phyloP scores from a whole-genome alignment of 2,329 filamentous ascomycete genomes.

The Fusarium vanettenii region DNA sequence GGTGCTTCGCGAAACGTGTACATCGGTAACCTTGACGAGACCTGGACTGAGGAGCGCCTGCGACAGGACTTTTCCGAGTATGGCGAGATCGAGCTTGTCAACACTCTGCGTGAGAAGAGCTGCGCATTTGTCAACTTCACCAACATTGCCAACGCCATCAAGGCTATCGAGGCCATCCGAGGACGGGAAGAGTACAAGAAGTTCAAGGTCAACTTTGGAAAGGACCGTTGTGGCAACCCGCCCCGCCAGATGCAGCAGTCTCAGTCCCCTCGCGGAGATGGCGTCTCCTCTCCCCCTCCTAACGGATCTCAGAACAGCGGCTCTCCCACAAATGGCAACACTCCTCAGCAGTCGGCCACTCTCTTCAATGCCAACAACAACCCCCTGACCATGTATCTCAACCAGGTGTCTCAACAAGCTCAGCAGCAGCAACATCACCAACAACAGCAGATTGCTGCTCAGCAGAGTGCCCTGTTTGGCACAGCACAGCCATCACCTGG shows the following conservation, averaged over 20 bases:
- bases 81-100: conserved; percentile 97
- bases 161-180: conserved; percentile 95
- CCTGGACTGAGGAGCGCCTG: conserved; percentile 95
- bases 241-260: conserved; percentile 84
- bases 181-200: conserved; percentile 96
- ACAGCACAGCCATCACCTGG: conserved; percentile 72
- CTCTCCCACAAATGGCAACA: conserved; percentile 66
- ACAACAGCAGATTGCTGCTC: conserved; percentile 75
- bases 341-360: conserved; percentile 73
- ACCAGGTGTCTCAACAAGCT: conserved; percentile 79
- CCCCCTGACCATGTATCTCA: conserved; percentile 92
- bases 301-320: conserved; percentile 71
- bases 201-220: conserved; percentile 99
- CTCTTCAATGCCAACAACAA: conserved; percentile 88
- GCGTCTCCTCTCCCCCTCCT: conserved; percentile 65
- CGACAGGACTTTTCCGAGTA: conserved; percentile 97
- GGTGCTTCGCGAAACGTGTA: conserved; percentile 99
- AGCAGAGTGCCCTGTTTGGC: conserved; percentile 85
- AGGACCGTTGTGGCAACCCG: conserved; percentile 96
- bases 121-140: conserved; percentile 99
- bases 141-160: conserved; percentile 99
- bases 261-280: conserved; percentile 75
- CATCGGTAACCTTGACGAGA: conserved; percentile 96
- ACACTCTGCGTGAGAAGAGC: conserved; percentile 97
- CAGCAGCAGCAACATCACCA: conserved; percentile 82